phyloP scores from a whole-genome alignment of 1,284 basidiomycete species.

The Malassezia obtusa region DNA sequence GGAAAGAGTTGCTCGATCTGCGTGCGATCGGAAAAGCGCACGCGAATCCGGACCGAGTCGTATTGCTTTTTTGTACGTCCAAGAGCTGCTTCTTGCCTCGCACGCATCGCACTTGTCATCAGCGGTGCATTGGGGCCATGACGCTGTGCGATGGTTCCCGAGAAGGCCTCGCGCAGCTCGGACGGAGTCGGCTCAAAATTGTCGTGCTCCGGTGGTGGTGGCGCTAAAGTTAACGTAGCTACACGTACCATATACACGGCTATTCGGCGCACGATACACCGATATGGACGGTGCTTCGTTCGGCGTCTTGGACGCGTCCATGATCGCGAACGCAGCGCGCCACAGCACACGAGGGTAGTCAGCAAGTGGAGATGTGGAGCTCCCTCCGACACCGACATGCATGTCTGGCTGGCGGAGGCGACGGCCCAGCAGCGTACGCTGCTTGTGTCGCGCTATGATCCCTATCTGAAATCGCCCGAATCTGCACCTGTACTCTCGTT shows the following conservation, averaged over 20 bases:
- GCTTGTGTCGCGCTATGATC: conserved; percentile 9
- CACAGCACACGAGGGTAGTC: neutral
- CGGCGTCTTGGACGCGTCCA: neutral
- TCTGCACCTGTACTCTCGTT: conserved; percentile 2
- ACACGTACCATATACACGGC: conserved; percentile 9
- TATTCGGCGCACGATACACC: conserved; percentile 12
- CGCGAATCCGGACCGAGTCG: conserved; percentile 67
- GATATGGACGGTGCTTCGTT: neutral
- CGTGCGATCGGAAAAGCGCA: conserved; percentile 69
- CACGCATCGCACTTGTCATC: conserved; percentile 60
- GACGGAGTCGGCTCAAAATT: conserved; percentile 59
- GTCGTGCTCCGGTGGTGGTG: conserved; percentile 16
- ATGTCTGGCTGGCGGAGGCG: conserved; percentile 14
- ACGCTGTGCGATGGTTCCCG: conserved; percentile 58
- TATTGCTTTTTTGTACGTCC: conserved; percentile 59
- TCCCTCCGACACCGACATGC: conserved; percentile 1
- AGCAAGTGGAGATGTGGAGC: neutral
- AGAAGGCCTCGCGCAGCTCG: conserved; percentile 62
- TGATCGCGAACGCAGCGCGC: neutral
- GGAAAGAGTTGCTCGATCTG: conserved; percentile 70
- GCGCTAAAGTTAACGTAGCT: neutral
- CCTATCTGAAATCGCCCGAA: neutral
- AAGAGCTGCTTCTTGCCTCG: conserved; percentile 53
- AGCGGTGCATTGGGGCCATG: conserved; percentile 68
- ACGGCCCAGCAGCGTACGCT: conserved; percentile 6